Evolutionary conservation across 768 basidiomycete genomes (phyloP).

Genomic region (Mycena indigotica): DNA sequence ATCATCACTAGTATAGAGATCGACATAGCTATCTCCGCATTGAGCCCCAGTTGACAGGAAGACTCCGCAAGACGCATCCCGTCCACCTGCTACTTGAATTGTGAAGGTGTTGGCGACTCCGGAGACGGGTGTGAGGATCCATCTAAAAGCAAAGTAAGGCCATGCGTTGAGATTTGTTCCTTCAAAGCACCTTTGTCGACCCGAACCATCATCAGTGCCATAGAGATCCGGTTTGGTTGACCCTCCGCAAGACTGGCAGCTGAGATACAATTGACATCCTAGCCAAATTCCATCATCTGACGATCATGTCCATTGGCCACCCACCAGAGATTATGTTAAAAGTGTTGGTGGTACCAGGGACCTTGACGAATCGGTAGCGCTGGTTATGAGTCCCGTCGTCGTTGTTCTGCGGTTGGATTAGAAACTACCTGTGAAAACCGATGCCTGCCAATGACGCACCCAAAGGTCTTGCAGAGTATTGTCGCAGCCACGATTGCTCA

Average conservation of each 20-base stretch:
- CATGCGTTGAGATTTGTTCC: not conserved
- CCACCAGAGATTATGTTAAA: constrained; percentile 19
- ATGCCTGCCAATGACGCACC: not conserved
- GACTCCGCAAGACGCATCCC: constrained; percentile 15
- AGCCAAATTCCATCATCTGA: not conserved
- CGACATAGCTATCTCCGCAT: constrained; percentile 17
- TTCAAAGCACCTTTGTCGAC: constrained; percentile 12
- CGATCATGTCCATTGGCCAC: not conserved
- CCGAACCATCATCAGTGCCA: constrained; percentile 10
- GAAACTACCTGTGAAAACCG: not conserved
- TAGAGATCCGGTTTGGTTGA: constrained; percentile 11
- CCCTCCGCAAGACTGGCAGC: constrained; percentile 10
- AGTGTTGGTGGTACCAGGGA: constrained; percentile 15
- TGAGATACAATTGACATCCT: constrained; percentile 17
- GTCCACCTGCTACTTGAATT: constrained; percentile 11
- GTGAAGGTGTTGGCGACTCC: constrained; percentile 17
- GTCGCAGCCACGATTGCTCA: constrained; percentile 20
- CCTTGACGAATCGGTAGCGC: constrained; percentile 20
- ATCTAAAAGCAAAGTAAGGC: not conserved
- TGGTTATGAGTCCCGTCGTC: constrained; percentile 17
- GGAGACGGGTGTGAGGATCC: constrained; percentile 13
- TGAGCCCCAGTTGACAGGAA: constrained; percentile 12
- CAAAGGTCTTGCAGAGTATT: constrained; percentile 13
- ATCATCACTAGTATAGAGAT: constrained; percentile 18
- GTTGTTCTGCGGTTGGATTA: not conserved